These are phyloP conservation scores for Paraconiothyrium brasiliense DNA, from an alignment of 2,329 filamentous ascomycete genomes.

Conservation along the genomic window DNA sequence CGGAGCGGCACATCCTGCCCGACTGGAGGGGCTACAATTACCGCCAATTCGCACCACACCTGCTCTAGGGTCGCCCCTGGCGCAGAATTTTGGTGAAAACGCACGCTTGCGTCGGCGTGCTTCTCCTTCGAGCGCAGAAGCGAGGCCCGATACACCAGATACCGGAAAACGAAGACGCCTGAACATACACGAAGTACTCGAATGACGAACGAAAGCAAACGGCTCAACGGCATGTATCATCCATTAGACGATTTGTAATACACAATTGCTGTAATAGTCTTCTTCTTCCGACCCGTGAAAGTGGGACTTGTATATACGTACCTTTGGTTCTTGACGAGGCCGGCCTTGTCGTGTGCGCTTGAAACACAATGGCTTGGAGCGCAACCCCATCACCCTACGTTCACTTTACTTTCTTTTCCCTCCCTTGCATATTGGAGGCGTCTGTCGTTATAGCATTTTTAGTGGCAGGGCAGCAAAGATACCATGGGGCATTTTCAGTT, in stretches of 20 bases:
- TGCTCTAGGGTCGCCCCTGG: slow-evolving; percentile 43
- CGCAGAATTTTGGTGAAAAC: slow-evolving; percentile 34
- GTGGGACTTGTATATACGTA: slow-evolving; percentile 9
- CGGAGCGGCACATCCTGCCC: slow-evolving; percentile 33
- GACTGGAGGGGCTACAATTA: slow-evolving; percentile 46
- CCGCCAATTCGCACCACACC: slow-evolving; percentile 48
- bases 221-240: slow-evolving; percentile 5
- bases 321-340: slow-evolving; percentile 14
- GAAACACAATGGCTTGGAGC: slow-evolving; percentile 9
- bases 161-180: slow-evolving; percentile 46
- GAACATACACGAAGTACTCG: slow-evolving; percentile 49
- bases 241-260: slow-evolving; percentile 8
- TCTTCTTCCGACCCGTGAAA: background rate
- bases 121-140: slow-evolving; percentile 38
- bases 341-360: slow-evolving; percentile 16
- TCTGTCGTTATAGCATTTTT: slow-evolving; percentile 18
- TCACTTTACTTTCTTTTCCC: slow-evolving; percentile 6
- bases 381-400: slow-evolving; percentile 12
- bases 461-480: slow-evolving; percentile 6
- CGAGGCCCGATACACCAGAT: slow-evolving; percentile 44
- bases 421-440: slow-evolving; percentile 17
- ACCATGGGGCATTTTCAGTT: slow-evolving; percentile 11
- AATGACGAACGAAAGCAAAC: slow-evolving; percentile 31
- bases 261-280: slow-evolving; percentile 13
- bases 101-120: slow-evolving; percentile 37